These are phyloP conservation scores for Syzygium grande DNA, from an alignment of 345 rosid species.

Conservation along the genomic window DNA sequence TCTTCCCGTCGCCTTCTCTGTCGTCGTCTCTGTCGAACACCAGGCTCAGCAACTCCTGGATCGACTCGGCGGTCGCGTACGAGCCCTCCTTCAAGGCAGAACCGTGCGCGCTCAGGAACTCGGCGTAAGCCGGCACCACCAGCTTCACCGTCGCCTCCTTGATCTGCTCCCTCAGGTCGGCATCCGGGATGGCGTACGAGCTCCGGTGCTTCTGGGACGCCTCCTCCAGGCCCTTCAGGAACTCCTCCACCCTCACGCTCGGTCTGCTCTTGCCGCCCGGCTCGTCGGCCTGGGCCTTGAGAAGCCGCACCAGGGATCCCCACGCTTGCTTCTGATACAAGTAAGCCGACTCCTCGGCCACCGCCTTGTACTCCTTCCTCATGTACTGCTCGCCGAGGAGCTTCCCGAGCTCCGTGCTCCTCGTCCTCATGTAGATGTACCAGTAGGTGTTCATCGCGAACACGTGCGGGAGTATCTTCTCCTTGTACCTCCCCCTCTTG, in stretches of 20 bases:
- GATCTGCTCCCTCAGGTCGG: constrained; percentile 44
- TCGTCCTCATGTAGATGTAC: constrained; percentile 59
- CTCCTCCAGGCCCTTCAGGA: constrained; percentile 36
- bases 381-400: constrained; percentile 40
- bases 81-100: constrained; percentile 8
- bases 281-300: constrained; percentile 18
- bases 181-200: constrained; percentile 29
- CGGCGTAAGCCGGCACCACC: constrained; percentile 31
- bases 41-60: constrained; percentile 14
- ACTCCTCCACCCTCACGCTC: constrained; percentile 26
- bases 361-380: constrained; percentile 32
- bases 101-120: constrained; percentile 20
- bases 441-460: constrained; percentile 58
- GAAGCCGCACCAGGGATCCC: constrained; percentile 33
- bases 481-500: constrained; percentile 35
- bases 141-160: constrained; percentile 34
- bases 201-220: constrained; percentile 22
- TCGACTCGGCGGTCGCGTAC: constrained; percentile 17
- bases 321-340: constrained; percentile 46
- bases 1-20: constrained; percentile 6
- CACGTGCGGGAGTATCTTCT: constrained; percentile 30
- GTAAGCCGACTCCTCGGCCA: constrained; percentile 58
- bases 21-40: constrained; percentile 21
- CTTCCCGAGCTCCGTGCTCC: constrained; percentile 45
- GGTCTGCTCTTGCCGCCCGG: neutral